phyloP scores from a whole-genome alignment of 2,329 filamentous ascomycete genomes.

The Penicillium sp. region DNA sequence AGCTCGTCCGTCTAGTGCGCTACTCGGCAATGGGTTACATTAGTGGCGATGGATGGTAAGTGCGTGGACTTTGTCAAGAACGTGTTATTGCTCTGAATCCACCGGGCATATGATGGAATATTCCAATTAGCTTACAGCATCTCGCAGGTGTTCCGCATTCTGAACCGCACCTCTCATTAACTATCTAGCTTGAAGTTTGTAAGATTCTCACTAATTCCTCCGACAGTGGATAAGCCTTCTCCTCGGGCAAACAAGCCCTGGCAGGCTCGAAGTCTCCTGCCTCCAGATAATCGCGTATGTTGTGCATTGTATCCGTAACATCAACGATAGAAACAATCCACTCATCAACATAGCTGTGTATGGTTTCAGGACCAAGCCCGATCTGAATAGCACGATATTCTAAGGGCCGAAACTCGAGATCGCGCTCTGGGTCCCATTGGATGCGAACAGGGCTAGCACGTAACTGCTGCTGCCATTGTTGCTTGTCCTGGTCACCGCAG shows the following conservation, averaged over 20 bases:
- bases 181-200: not conserved
- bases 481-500: conserved; percentile 13
- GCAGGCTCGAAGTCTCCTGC: not conserved
- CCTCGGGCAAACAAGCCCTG: not conserved
- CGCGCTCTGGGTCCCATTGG: not conserved
- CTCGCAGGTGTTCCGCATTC: too few species aligned
- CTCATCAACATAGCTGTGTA: conserved; percentile 50
- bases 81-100: too few species aligned
- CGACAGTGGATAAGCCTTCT: not conserved
- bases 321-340: conserved; percentile 61
- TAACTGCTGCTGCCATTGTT: conserved; percentile 22
- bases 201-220: not conserved
- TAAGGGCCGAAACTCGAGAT: not conserved
- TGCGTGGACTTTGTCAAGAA: too few species aligned
- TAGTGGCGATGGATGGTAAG: too few species aligned
- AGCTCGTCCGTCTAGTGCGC: not conserved
- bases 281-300: conserved; percentile 43
- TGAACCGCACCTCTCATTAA: too few species aligned
- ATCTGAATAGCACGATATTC: not conserved
- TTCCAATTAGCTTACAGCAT: too few species aligned
- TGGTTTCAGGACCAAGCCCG: not conserved
- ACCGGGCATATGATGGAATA: too few species aligned
- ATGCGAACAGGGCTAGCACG: conserved; percentile 24
- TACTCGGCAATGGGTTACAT: not conserved
- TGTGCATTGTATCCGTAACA: conserved; percentile 57